Conservation (phyloP, 1,284 basidiomycete genomes). For the Puccinia hordei region DNA sequence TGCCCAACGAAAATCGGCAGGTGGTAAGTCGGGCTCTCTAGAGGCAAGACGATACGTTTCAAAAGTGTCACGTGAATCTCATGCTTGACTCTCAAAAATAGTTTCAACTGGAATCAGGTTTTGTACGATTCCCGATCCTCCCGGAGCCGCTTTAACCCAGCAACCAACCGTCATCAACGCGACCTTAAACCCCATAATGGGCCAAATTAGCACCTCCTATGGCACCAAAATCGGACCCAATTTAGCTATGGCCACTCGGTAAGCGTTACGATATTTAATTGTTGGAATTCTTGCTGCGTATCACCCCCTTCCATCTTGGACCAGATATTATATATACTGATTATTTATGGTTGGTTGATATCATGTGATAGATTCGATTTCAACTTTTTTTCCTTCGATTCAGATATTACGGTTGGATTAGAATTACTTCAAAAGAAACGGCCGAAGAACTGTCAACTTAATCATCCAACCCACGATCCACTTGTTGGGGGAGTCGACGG, state of each 20-base stretch:
- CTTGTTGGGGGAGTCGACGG: neutral
- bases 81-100: conserved; percentile 59
- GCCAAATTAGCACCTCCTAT: conserved; percentile 87
- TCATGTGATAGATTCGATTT: conserved; percentile 73
- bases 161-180: conserved; percentile 91
- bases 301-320: neutral
- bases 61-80: neutral
- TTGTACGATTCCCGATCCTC: conserved; percentile 77
- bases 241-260: conserved; percentile 79
- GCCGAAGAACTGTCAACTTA: neutral
- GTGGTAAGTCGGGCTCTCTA: conserved; percentile 65
- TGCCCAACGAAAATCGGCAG: conserved; percentile 86
- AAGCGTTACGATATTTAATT: neutral
- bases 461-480: neutral
- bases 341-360: neutral
- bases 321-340: neutral
- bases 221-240: conserved; percentile 82
- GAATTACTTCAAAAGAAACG: conserved; percentile 43
- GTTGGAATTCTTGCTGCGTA: no score
- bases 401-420: conserved; percentile 82
- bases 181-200: conserved; percentile 93
- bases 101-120: conserved; percentile 92
- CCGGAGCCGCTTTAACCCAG: conserved; percentile 65
- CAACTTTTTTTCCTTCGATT: conserved; percentile 94
- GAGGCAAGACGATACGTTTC: neutral